phyloP scores from a whole-genome alignment of 257 asterid species.

The Gynochthodes officinalis region DNA sequence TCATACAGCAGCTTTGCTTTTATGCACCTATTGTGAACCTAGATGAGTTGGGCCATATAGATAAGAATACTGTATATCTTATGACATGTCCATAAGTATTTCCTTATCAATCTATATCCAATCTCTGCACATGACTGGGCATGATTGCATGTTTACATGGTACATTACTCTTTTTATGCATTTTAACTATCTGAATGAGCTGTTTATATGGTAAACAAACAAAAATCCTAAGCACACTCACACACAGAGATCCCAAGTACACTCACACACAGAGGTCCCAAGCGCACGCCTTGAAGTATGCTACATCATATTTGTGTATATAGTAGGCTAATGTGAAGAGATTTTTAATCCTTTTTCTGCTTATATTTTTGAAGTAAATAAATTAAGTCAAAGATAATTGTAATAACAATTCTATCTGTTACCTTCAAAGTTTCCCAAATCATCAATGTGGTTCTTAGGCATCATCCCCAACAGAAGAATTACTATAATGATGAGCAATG shows the following conservation, averaged over 20 bases:
- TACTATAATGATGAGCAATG: background rate
- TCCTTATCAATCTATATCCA: background rate
- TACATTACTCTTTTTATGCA: background rate
- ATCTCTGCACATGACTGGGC: background rate
- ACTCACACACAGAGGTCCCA: too few relatives aligned
- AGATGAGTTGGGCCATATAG: background rate
- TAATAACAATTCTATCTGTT: background rate
- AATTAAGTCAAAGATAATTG: background rate
- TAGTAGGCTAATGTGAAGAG: background rate
- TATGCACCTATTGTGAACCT: background rate
- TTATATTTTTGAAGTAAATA: background rate
- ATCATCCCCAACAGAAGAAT: background rate
- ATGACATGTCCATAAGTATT: background rate
- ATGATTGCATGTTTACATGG: background rate
- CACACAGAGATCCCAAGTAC: background rate
- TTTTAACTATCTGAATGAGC: background rate
- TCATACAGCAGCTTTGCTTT: slow-evolving; percentile 2
- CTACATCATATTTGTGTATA: background rate
- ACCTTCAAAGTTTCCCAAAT: background rate
- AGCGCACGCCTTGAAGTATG: too few relatives aligned
- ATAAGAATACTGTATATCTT: background rate
- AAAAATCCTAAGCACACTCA: background rate
- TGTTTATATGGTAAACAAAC: background rate
- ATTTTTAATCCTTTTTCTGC: background rate
- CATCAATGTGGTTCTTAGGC: background rate